Evolutionary conservation across 345 rosid genomes (phyloP).

Genomic region (Conringia planisiliqua): DNA sequence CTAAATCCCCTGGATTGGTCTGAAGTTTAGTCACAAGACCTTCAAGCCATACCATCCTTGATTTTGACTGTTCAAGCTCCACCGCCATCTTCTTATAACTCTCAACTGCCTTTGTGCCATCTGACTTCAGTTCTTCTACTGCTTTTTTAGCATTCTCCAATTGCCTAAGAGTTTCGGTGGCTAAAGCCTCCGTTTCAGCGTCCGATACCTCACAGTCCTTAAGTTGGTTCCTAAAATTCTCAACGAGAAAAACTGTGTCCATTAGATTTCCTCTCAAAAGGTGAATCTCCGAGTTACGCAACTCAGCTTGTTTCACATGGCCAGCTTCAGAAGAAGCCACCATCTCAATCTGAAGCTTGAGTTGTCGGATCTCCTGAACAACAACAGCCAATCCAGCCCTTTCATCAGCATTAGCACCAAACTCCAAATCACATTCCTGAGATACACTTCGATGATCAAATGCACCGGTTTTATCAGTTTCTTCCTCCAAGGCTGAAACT

Average conservation of each 20-base stretch:
- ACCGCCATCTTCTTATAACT: slow-evolving; percentile 53
- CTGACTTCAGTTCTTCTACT: slow-evolving; percentile 60
- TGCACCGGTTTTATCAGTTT: slow-evolving; percentile 5
- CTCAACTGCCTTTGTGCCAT: slow-evolving; percentile 55
- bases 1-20: slow-evolving; percentile 23
- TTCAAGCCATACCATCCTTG: slow-evolving; percentile 50
- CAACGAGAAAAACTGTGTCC: slow-evolving; percentile 60
- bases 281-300: slow-evolving; percentile 52
- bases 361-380: slow-evolving; percentile 65
- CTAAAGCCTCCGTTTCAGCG: slow-evolving; percentile 69
- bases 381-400: slow-evolving; percentile 62
- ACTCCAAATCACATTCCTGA: slow-evolving; percentile 53
- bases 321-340: slow-evolving; percentile 59
- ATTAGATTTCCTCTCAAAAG: slow-evolving; percentile 62
- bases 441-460: slow-evolving; percentile 43
- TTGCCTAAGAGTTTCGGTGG: slow-evolving; percentile 64
- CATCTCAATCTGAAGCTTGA: slow-evolving; percentile 62
- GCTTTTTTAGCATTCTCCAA: slow-evolving; percentile 68
- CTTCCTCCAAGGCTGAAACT: slow-evolving; percentile 52
- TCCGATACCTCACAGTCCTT: slow-evolving; percentile 73
- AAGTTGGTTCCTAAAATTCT: slow-evolving; percentile 71
- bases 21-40: slow-evolving; percentile 43
- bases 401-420: slow-evolving; percentile 42
- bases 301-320: slow-evolving; percentile 50
- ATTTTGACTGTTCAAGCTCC: slow-evolving; percentile 71